phyloP scores from a whole-genome alignment of 2,329 filamentous ascomycete species.

The Curvularia sp. region DNA sequence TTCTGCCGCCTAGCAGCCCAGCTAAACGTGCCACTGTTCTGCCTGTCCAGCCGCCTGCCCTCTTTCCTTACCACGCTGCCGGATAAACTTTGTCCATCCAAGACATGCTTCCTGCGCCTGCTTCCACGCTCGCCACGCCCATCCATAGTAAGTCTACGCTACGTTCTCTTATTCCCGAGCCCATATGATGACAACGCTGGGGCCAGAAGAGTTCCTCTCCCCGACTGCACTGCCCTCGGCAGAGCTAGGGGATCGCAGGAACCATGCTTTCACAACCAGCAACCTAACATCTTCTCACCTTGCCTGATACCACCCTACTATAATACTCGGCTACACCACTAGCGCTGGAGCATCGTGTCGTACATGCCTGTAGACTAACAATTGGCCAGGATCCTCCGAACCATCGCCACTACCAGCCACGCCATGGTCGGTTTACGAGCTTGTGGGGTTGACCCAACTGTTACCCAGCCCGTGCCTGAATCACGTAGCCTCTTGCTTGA shows the following conservation, averaged over 20 bases:
- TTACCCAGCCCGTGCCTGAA: background rate
- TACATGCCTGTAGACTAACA: background rate
- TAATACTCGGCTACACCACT: background rate
- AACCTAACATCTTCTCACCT: slow-evolving; percentile 36
- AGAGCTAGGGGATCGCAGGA: slow-evolving; percentile 24
- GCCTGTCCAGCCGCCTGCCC: slow-evolving; percentile 8
- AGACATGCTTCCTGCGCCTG: background rate
- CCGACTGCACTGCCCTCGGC: background rate
- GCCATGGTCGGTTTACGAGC: background rate
- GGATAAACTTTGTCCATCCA: slow-evolving; percentile 17
- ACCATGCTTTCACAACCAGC: slow-evolving; percentile 35
- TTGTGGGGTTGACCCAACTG: background rate
- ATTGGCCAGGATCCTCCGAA: slow-evolving; percentile 3
- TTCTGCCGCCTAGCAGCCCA: slow-evolving; percentile 17
- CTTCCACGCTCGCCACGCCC: background rate
- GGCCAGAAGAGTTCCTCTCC: slow-evolving; percentile 43
- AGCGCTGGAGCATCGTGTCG: background rate
- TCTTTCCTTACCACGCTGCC: slow-evolving; percentile 11
- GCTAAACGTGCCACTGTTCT: slow-evolving; percentile 17
- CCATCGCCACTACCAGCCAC: slow-evolving; percentile 2
- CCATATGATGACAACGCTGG: slow-evolving; percentile 45
- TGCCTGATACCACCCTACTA: slow-evolving; percentile 21
- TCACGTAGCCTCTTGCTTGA: background rate
- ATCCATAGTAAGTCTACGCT: slow-evolving; percentile 1
- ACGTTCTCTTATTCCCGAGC: background rate